Evolutionary conservation across 2,329 filamentous ascomycete species (phyloP), one percentile per base, ranked within the genome.

Genomic region (Epichloe uncinata): DNA sequence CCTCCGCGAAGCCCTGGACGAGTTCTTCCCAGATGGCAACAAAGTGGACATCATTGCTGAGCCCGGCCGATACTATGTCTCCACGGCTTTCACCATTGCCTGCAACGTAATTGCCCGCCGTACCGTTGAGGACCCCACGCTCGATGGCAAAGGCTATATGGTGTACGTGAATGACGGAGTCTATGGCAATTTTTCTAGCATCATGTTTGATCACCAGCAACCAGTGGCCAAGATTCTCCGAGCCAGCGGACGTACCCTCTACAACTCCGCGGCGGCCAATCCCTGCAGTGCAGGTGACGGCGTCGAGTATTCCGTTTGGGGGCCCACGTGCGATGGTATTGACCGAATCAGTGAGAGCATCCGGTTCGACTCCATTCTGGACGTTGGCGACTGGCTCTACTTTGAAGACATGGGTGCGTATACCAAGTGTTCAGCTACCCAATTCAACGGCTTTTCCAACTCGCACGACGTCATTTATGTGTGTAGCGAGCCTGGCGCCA

Each of bases 341-440:
- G 93, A 98, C 69, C 86, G 89, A 66, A 95, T 98, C 69, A 81
- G 85, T 46, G 81, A 87, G 65, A 86, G 83, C 63, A 87, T 86
- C 66, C 79, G 76, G 54, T 87, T 96, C 61, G 72, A 81, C 35
- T 81, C 85, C 48, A 77, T 85, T 45, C 73, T 98, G 42, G 84
- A 96, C 62, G 87, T 95, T 7, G 93, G 93, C 48, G 93, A 98
- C 67, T 98, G 93, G 93, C 76, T 98, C 49, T 98, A 95, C 73
- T 98, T 98, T 69, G 88, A 96, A 71, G 82, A 95, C 54, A 98
- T 98, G 93, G 93, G 93, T 50, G 91, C 93, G 22, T 98, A 98
- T 69, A 97, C 93, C 59, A 95, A 90, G 76, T 97, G 91, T 75
- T 96, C 89, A 53, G 91, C 93, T 55, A 98, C 93, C 51, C 83